Evolutionary conservation across 208 protist species (phyloP).

Genomic region (Leishmania arabica): DNA sequence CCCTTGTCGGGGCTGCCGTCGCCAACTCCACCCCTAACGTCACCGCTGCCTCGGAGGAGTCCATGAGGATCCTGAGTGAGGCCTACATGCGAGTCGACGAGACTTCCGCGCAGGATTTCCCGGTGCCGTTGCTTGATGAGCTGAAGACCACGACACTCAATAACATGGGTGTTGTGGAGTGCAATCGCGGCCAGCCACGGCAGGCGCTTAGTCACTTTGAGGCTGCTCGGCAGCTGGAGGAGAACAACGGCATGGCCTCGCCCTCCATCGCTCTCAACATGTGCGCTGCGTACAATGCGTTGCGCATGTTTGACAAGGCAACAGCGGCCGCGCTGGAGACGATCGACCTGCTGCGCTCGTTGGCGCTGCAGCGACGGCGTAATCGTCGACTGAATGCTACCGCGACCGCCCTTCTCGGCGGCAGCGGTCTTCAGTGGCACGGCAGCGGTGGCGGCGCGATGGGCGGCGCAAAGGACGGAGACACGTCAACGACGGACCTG

Average conservation of each 20-base stretch:
- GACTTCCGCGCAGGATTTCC: conserved; percentile 24
- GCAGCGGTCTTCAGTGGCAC: neutral
- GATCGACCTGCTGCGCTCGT: conserved; percentile 85
- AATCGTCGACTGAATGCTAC: conserved; percentile 16
- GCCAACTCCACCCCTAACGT: neutral
- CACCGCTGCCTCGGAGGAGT: conserved; percentile 40
- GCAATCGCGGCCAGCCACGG: conserved; percentile 76
- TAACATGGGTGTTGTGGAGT: conserved; percentile 89
- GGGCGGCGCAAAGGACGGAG: conserved; percentile 12
- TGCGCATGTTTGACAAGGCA: conserved; percentile 85
- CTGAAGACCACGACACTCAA: conserved; percentile 83
- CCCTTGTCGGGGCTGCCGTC: neutral
- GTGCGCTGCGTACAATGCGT: conserved; percentile 85
- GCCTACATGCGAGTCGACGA: conserved; percentile 57
- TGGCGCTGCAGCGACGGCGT: conserved; percentile 58
- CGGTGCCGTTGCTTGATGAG: conserved; percentile 53
- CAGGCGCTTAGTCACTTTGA: conserved; percentile 89
- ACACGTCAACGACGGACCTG: conserved; percentile 26
- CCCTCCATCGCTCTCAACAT: conserved; percentile 85
- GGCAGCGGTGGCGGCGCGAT: neutral
- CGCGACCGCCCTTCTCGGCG: conserved; percentile 8
- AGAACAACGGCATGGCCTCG: conserved; percentile 71
- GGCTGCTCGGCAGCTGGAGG: conserved; percentile 76
- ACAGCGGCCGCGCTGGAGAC: conserved; percentile 83
- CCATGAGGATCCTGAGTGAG: conserved; percentile 51